A percentile compares a stretch with the other conserved stretches of the same genome.
Conservation (phyloP, 345 rosid genomes). For the Gossypium arboreum region DNA sequence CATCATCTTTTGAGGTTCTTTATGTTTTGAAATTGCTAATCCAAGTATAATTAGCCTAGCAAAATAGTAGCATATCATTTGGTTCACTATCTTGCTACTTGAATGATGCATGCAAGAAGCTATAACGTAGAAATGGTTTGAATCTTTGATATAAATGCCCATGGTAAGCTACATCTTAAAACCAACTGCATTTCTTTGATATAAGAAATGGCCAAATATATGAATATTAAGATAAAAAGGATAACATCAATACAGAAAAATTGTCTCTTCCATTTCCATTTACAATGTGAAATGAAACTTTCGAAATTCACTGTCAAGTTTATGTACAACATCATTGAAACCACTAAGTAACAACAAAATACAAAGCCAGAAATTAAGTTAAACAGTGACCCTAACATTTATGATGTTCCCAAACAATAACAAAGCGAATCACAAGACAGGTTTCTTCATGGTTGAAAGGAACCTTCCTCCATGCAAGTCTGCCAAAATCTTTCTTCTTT, state of each 20-base stretch:
- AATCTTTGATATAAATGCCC: not conserved
- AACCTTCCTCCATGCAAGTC: not conserved
- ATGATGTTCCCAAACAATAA: not conserved
- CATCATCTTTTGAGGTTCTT: not conserved
- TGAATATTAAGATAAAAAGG: too few species aligned
- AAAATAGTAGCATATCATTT: not conserved
- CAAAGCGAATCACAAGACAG: not conserved
- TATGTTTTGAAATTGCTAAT: not conserved
- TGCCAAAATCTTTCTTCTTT: not conserved
- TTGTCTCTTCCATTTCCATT: too few species aligned
- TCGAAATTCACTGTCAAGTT: not conserved
- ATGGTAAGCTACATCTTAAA: too few species aligned
- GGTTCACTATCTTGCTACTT: not conserved
- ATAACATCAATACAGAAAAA: too few species aligned
- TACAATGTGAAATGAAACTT: too few species aligned
- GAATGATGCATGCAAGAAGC: not conserved
- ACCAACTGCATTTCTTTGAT: too few species aligned
- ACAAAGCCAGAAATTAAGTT: not conserved
- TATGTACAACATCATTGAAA: not conserved
- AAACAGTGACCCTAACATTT: not conserved
- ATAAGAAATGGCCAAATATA: too few species aligned
- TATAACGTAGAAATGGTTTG: not conserved
- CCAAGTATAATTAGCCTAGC: not conserved
- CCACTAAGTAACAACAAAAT: not conserved
- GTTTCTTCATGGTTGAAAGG: not conserved